Evolutionary conservation across 2,329 filamentous ascomycete genomes (phyloP), one percentile per base, ranked within the genome.

Genomic region (Tympanopsis confertula): DNA sequence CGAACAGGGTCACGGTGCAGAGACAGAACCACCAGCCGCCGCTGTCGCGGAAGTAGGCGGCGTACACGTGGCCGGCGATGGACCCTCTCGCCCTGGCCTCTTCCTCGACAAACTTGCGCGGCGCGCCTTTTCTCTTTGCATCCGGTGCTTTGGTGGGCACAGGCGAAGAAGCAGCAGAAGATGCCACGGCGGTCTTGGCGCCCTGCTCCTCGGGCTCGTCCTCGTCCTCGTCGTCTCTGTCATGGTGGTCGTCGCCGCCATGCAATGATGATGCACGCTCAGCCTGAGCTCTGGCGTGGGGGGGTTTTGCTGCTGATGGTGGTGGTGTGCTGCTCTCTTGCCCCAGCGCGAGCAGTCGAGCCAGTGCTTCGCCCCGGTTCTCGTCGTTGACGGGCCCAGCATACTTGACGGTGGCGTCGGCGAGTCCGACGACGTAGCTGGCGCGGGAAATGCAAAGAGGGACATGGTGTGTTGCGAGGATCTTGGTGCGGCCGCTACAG

Each of bases 391-490:
- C 62, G 1, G 76, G 57, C 0, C 82, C 84, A 3, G 77, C 69
- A 44, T 81, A 64, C 30, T 78, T 63, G 5, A 82, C 69, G 5
- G 63, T 66, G 7, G 83, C 85, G 39, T 85, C 74, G 15, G 75
- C 78, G 2, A 91, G 69, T 43, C 85, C 73, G 4, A 88, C 78
- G 4, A 84, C 66, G 46, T 83, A 89, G 47, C 82, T 82, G 5
- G 85, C 77, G 44, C 50, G 73, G 74, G 12, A 81, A 66, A 40
- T 84, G 44, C 78, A 82, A 2, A 89, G 66, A 3, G 74, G 74
- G 15, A 87, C 78, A 47, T 89, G 83, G 50, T 91, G 85, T 0
- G 85, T 91, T 18, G 87, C 85, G 3, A 91, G 61, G 35, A 91
- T 84, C 20, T 84, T 65, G 2, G 86, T 91, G 39, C 86, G 65